Conservation (phyloP, 192 early-diverging fungal genomes). For the Podochytrium sp. region DNA sequence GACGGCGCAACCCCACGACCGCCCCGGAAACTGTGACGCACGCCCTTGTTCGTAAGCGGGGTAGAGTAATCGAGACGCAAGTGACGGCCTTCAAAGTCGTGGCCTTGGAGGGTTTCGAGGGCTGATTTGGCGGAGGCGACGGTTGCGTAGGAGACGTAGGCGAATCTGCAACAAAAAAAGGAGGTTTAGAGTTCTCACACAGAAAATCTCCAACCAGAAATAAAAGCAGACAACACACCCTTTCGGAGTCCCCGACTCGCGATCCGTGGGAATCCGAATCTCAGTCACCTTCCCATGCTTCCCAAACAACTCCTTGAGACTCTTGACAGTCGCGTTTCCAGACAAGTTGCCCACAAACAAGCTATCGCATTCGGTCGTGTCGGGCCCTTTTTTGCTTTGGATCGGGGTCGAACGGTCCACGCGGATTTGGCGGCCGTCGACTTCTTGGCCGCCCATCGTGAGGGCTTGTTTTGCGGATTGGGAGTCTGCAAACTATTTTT, state of each 20-base stretch:
- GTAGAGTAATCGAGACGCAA: constrained; percentile 86
- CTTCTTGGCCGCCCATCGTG: constrained; percentile 79
- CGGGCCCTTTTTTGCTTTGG: background rate
- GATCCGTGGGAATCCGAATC: constrained; percentile 75
- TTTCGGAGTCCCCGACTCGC: constrained; percentile 70
- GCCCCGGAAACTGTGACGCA: constrained; percentile 40
- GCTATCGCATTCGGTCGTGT: constrained; percentile 56
- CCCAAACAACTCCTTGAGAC: constrained; percentile 56
- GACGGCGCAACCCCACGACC: constrained; percentile 47
- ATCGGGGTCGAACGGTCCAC: constrained; percentile 55
- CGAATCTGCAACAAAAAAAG: constrained; percentile 42
- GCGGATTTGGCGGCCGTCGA: constrained; percentile 76
- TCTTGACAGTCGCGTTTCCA: constrained; percentile 68
- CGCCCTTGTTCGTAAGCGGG: constrained; percentile 38
- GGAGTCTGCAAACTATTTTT: constrained; percentile 65
- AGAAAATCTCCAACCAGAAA: background rate
- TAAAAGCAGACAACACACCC: constrained; percentile 49
- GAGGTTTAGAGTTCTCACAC: background rate
- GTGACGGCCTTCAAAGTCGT: constrained; percentile 76
- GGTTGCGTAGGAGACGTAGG: constrained; percentile 52
- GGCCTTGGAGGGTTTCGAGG: constrained; percentile 75
- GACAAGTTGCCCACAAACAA: constrained; percentile 82
- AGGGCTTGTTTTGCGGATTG: constrained; percentile 71
- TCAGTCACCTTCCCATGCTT: constrained; percentile 57
- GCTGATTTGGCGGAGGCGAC: constrained; percentile 53